Evolutionary conservation across 208 protist species (phyloP), one percentile per base, ranked within the genome.

Genomic region (Acanthamoeba castellanii): DNA sequence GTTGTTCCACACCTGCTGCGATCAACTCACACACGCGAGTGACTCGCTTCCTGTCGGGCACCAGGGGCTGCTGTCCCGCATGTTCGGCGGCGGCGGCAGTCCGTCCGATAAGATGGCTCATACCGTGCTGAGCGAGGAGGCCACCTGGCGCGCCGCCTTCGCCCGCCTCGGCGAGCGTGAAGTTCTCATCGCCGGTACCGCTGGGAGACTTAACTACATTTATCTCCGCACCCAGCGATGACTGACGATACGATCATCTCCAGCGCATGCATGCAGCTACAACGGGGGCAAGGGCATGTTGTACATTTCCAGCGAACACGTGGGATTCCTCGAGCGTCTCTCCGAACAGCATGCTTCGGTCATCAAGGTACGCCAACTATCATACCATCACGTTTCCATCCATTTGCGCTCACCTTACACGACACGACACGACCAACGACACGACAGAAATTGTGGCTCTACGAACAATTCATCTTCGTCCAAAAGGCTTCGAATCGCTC

Each of bases 271-370:
- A 0, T 85, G 76, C 27, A n/a, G 9, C 76, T 34, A 85, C 76
- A 85, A 85, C 34, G 45, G 9, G 22, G 34, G 52, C 25, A 37
- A 50, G 34, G 76, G 76, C 11, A 59, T 85, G 76, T 2, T 85
- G 27, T 85, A 59, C 76, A 85, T 91, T 32, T 91, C 84, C 6
- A 91, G 27, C 50, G 34, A 45, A 20, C 45, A 91, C 25, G 57
- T 91, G 30, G 9, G 18, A 2, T 91, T 91, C 57, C 18, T 27
- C 27, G 84, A 91, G 45, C 50, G 84, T 37, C 25, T 70, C 20
- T 27, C 52, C 16, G 25, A 30, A 25, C 20, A 34, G 32, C 1
- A 27, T 4, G 25, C 34, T 22, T 91, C 34, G 20, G 6, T 59
- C 27, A 18, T 85, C 30, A 57, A 59, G 50, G 42, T 85, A 32